phyloP scores from a whole-genome alignment of 108 stramenopile genomes.

The Nannochloropsis granulata region DNA sequence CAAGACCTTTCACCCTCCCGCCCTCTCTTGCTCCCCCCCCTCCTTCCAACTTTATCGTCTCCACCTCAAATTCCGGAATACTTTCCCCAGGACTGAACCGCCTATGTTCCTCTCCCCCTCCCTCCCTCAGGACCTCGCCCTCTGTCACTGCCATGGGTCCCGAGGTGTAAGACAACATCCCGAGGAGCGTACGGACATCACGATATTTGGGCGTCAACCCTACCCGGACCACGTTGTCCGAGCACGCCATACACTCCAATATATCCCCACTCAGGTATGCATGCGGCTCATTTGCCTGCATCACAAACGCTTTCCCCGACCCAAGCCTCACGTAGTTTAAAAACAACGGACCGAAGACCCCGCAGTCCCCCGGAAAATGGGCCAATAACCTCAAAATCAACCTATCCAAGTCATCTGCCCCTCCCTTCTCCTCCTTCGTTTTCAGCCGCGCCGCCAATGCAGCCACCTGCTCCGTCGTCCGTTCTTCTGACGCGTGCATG shows the following conservation, averaged over 20 bases:
- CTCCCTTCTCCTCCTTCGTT: not conserved
- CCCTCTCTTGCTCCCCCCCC: not conserved
- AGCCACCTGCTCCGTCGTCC: not conserved
- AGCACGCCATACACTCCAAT: slow-evolving; percentile 83
- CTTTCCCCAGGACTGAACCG: slow-evolving; percentile 15
- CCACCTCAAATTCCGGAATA: slow-evolving; percentile 27
- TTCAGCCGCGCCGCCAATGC: not conserved
- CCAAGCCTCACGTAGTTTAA: slow-evolving; percentile 34
- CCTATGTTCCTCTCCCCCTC: not conserved
- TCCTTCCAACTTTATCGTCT: slow-evolving; percentile 2
- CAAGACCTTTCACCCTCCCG: not conserved
- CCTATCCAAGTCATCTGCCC: not conserved
- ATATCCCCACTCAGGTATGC: slow-evolving; percentile 40
- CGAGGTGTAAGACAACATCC: slow-evolving; percentile 76
- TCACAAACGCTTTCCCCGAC: slow-evolving; percentile 33
- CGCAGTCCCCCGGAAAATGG: slow-evolving; percentile 34
- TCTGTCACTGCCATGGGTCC: slow-evolving; percentile 18
- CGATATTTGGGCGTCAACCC: slow-evolving; percentile 95
- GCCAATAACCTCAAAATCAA: slow-evolving; percentile 15
- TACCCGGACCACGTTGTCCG: slow-evolving; percentile 96
- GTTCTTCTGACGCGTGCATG: slow-evolving; percentile 40
- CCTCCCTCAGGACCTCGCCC: not conserved
- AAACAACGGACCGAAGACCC: slow-evolving; percentile 33
- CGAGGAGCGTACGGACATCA: slow-evolving; percentile 80
- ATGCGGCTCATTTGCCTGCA: slow-evolving; percentile 42